Base-by-base conservation (phyloP, 306 rosid species). In the Leucaena leucocephala region DNA sequence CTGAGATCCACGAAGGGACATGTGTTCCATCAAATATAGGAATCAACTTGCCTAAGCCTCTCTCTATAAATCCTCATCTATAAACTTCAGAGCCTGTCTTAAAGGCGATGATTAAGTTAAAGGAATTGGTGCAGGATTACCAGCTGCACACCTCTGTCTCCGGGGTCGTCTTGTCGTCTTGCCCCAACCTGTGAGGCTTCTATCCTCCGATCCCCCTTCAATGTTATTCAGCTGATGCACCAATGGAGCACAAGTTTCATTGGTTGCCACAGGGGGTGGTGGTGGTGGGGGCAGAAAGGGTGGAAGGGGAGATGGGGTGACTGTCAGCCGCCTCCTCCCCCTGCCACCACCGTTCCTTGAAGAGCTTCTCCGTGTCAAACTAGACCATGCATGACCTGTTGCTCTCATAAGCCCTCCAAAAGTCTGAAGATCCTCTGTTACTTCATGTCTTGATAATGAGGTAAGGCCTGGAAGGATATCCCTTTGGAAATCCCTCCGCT, bases 91-190 rank as follows among this genome's bases (percentile, higher is more conserved):
- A 90, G 85, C 85, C 92, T 78, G 21, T 35, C 89, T 78, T 86
- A 66, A 76, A 74, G 44, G 75, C 81, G 69, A 85, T 81, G 69
- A 85, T 86, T 84, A 93, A 68, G 91, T 87, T 85, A 93, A 90
- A 42, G 90, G 89, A 50, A 95, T 78, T 8, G 89, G 54, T 3
- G 90, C 79, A 83, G 85, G 89, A 81, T 85, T 90, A 61, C 92
- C 93, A 57, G 98, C 94, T 8, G 96, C 92, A 72, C 86, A 89
- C 89, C 99, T 89, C 74, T 93, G 98, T 82, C 99, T 65, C 2
- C 99, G 98, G 57, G 99, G 97, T 81, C 99, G 82, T 82, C 99
- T 86, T n/a, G 97, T 90, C 69, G 98, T 93, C 84, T 91, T 95
- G 61, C 99, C 98, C 99, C 98, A 95, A 83, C 99, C 94, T 10